Evolutionary conservation across 2,329 filamentous ascomycete species (phyloP), one percentile per base, ranked within the genome.

Genomic region (Penicillium sp.): DNA sequence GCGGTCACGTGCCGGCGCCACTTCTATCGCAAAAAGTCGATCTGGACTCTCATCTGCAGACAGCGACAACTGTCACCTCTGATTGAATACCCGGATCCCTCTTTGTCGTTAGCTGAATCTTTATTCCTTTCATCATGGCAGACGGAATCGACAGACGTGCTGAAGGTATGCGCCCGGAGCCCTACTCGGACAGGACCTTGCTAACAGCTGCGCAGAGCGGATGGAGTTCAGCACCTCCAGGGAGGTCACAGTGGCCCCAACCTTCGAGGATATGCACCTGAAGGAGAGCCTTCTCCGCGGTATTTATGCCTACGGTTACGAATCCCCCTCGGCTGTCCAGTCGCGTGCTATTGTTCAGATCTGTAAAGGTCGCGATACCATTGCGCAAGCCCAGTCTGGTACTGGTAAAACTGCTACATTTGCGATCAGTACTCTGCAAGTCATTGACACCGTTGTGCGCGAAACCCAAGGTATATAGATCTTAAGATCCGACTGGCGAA

Each of bases 151-250:
- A 98, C 73, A 86, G 88, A 74, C 90, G 90, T 75, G 84, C 85
- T 56, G 93, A 97, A 71, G 74, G 74, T 76, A 59, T 51, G 65
- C 29, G 35, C 37, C 29, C 32, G 7, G 26, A 35, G 31, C 26
- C 27, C 28, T 44, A n/a, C 43, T 29, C 22, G 47, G 49, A 39
- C 29, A 29, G 24, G 41, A 43, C n/a, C 52, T 42, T 54, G 49
- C 63, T 66, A 51, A 66, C 58, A 31, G 34, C 42, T 57, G 32
- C 46, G 13, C 50, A 76, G 90, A 95, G 78, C 84, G 88, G 72
- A 95, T 97, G 84, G 91, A 97, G 77, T 97, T 98, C 72, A 86
- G 86, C 57, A 98, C 93, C 69, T 96, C 91, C 55, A 96, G 95
- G 75, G 93, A 97, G 78, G 91, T 97, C 51, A 93, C 87, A 2